Conservation (phyloP, 2,329 filamentous ascomycete species). For the Periconia macrospinosa region DNA sequence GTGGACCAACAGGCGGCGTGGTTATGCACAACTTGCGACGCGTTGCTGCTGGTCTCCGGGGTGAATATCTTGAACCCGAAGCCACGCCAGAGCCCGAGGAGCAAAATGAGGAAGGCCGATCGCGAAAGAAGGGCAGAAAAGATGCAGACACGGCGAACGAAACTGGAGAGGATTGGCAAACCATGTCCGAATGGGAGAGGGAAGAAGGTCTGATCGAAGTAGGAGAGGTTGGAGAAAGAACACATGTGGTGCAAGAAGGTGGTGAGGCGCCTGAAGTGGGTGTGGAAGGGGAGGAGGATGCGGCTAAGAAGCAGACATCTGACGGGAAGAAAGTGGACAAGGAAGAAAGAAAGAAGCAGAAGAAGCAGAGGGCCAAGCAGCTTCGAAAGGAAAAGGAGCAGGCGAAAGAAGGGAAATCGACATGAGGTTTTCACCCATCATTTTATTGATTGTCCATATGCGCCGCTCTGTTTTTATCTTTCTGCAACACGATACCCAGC, state of each 20-base stretch:
- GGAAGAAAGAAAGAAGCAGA: constrained; percentile 57
- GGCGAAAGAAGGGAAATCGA: constrained; percentile 26
- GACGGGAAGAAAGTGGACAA: constrained; percentile 44
- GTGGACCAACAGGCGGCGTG: constrained; percentile 50
- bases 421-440: constrained; percentile 2
- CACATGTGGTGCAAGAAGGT: constrained; percentile 31
- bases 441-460: no score
- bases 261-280: constrained; percentile 31
- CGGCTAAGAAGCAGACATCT: constrained; percentile 34
- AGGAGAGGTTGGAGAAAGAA: constrained; percentile 44
- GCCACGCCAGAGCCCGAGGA: constrained; percentile 45
- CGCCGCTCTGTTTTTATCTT: no score
- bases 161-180: constrained; percentile 41
- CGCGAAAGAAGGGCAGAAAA: constrained; percentile 15
- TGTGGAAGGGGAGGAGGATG: constrained; percentile 17
- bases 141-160: constrained; percentile 5
- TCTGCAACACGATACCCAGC: no score
- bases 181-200: constrained; percentile 48
- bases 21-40: constrained; percentile 56
- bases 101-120: constrained; percentile 12
- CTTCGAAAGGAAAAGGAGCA: constrained; percentile 43
- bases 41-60: constrained; percentile 55
- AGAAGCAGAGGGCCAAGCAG: constrained; percentile 56
- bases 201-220: constrained; percentile 44
- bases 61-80: constrained; percentile 53